Evolutionary conservation across 495 filamentous ascomycete species (phyloP), one percentile per base, ranked within the genome.

Genomic region (Penicillium simplicissimum): DNA sequence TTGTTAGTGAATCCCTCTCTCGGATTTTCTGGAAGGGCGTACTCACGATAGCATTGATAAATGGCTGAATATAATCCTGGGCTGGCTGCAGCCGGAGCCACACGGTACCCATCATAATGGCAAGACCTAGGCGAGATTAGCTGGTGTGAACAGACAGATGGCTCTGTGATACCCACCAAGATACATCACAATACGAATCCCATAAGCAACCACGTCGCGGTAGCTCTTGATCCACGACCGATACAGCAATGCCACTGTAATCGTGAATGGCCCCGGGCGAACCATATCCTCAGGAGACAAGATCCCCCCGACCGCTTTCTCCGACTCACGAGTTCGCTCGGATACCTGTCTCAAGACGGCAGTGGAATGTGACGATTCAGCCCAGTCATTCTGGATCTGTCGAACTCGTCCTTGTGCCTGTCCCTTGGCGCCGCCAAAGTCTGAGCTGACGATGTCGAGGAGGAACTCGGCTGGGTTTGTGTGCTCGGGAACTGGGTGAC

Each of bases 101-200:
- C 23, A 94, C 89, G 1, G 91, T 94, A 4, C 91, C 91, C 87
- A 93, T 91, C 88, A 95, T 89, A 62, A 95, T 87, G 0, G 91
- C 90, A 34, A 93, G 80, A 9, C 82, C 76, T 78, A 48, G 67
- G 67, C 14, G 15, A 23, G 14, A 23, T 68, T 57, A 71, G 65
- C 37, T 13, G 36, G 17, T 15, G 17, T 15, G 31, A 7, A 3
- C 53, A 31, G 7, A 1, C 48, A 11, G 19, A 34, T 8, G 9
- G 19, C 13, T 15, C 23, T 10, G 35, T 34, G 47, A 43, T 13
- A 61, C 76, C n/a, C 64, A 79, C 88, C 89, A 48, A 87, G 79
- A 70, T 95, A 94, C 91, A 95, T 95, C 10, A 85, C 87, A 25
- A 93, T 80, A 0, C 91, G 81, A 60, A 95, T 91, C 0, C 90